phyloP scores from a whole-genome alignment of 148 eudicot genomes.

The Bassia scoparia region DNA sequence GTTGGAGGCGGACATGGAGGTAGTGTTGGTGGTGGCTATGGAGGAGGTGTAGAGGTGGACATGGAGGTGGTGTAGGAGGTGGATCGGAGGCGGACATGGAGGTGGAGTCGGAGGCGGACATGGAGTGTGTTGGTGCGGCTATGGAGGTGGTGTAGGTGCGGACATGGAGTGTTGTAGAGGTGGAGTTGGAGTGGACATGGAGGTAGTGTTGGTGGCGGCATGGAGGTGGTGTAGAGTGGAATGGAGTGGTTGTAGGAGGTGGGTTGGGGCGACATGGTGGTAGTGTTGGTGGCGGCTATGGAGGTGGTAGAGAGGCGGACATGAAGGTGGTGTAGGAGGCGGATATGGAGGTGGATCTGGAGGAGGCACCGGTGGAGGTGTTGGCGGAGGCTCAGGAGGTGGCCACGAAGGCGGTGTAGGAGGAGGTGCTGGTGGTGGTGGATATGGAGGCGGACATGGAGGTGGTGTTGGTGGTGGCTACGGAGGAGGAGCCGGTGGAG shows the following conservation, averaged over 20 bases:
- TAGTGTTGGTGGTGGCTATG: constrained; percentile 14
- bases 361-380: constrained; percentile 7
- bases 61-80: constrained; percentile 6
- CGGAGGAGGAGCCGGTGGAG: background rate
- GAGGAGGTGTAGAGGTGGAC: constrained; percentile 24
- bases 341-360: constrained; percentile 9
- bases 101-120: constrained; percentile 5
- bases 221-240: background rate
- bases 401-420: constrained; percentile 2
- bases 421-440: background rate
- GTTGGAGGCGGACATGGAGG: constrained; percentile 23
- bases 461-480: background rate
- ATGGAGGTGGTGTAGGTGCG: background rate
- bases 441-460: background rate
- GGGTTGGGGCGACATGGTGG: constrained; percentile 17
- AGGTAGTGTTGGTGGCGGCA: constrained; percentile 11
- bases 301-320: background rate
- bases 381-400: constrained; percentile 13
- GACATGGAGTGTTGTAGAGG: constrained; percentile 6
- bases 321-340: constrained; percentile 17
- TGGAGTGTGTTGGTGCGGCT: too few relatives aligned
- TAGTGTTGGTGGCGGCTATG: constrained; percentile 10
- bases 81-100: background rate
- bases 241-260: constrained; percentile 7
- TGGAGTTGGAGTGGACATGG: constrained; percentile 18